Evolutionary conservation across 768 basidiomycete species (phyloP), one percentile per base, ranked within the genome.

Genomic region (Tulasnella sp.): DNA sequence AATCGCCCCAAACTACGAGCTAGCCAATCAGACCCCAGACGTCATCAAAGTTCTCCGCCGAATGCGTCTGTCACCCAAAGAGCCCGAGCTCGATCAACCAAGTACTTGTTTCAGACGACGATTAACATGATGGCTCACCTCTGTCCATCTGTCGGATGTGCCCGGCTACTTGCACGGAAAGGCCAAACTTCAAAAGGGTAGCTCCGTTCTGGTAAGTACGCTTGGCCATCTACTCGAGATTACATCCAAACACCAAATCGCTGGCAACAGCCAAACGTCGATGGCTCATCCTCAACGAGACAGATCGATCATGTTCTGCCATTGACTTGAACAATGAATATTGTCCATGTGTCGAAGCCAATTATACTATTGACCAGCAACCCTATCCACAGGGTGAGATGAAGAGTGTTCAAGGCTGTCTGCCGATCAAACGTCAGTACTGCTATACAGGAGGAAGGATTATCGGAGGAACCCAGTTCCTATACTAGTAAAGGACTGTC

Each of bases 241-340:
- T 94, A 99, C 68, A 77, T 99, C 41, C 92, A 70, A 93, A 94
- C 66, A 98, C 96, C 0, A 80, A 87, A 0, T 85, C 90, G 0
- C 91, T 99, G 71, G 84, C 92, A 61, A 80, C 92, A 57, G 92
- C 86, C 53, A 94, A 93, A 72, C 90, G 89, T 69, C 81, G 89
- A 49, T 99, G 94, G 92, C 77, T 99, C 29, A 84, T 99, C 8
- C 80, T 98, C 24, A 96, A 99, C 68, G 96, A 99, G 73, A 93
- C 94, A 4, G 96, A 99, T 71, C 78, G 92, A 43, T 73, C n/a
- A n/a, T n/a, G n/a, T 99, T 52, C 98, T 98, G 93, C 93, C 97
- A 63, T 81, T 98, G 44, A 0, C 87, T 99, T 65, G 81, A 73
- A 97, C 34, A 80, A 84, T n/a, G 66, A 84, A 86, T 9, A 70